Evolutionary conservation across 202 grass and related monocot species (phyloP).

Genomic region (Zoysia matrella): DNA sequence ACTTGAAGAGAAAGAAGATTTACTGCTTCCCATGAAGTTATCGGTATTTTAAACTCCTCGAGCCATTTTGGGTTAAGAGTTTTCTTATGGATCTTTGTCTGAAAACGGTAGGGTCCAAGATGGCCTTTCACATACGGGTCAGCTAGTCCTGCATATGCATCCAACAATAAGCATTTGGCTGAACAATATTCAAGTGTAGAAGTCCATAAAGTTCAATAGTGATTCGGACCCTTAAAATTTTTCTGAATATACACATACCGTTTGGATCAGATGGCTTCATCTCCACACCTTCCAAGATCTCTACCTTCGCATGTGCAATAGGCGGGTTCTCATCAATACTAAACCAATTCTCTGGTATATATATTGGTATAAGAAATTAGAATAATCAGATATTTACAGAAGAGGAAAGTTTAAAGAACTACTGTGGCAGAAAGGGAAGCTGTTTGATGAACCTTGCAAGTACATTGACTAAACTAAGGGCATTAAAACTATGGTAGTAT

Average conservation of each 20-base stretch:
- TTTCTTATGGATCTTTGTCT: slow-evolving; percentile 93
- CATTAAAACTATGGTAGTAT: too few relatives aligned
- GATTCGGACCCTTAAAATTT: slow-evolving; percentile 12
- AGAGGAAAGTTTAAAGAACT: not conserved
- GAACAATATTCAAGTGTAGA: not conserved
- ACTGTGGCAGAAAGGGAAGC: not conserved
- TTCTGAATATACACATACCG: slow-evolving; percentile 54
- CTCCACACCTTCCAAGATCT: slow-evolving; percentile 86
- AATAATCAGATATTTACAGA: not conserved
- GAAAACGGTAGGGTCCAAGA: slow-evolving; percentile 88
- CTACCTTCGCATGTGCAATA: slow-evolving; percentile 77
- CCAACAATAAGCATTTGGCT: slow-evolving; percentile 9
- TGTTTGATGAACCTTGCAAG: not conserved
- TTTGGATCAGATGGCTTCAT: slow-evolving; percentile 99
- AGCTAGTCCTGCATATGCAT: slow-evolving; percentile 71
- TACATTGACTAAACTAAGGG: too few relatives aligned
- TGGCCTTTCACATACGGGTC: too few relatives aligned
- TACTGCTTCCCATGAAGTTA: slow-evolving; percentile 80
- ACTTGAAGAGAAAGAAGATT: slow-evolving; percentile 92
- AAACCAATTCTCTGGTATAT: slow-evolving; percentile 76
- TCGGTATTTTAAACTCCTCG: slow-evolving; percentile 94
- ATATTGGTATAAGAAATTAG: slow-evolving; percentile 42
- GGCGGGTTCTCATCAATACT: slow-evolving; percentile 78
- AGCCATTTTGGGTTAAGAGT: slow-evolving; percentile 91
- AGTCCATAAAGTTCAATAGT: slow-evolving; percentile 24